Conservation (phyloP, 257 asterid genomes). For the Galeopsis tetrahit region DNA sequence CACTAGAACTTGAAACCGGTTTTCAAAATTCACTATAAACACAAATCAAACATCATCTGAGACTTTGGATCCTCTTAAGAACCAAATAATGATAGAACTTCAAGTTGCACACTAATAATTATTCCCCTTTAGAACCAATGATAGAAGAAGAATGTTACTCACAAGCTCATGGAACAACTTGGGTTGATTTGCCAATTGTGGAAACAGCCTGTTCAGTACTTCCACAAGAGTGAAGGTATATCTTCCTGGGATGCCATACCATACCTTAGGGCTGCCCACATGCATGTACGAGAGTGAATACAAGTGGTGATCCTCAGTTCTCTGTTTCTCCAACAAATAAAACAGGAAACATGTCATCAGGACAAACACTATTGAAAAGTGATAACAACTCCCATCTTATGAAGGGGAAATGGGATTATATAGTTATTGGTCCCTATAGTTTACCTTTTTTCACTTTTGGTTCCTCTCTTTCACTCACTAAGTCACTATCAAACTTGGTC, state of each 20-base stretch:
- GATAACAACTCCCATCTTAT: neutral
- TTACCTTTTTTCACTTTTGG: too few relatives aligned
- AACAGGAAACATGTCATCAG: conserved; percentile 36
- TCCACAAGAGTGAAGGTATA: conserved; percentile 63
- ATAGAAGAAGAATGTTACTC: conserved; percentile 40
- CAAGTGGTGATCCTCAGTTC: conserved; percentile 74
- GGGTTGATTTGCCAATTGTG: conserved; percentile 55
- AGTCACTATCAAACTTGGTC: too few relatives aligned
- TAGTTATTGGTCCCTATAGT: too few relatives aligned
- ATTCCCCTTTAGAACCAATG: conserved; percentile 4
- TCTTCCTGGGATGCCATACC: conserved; percentile 78
- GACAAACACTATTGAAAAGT: conserved; percentile 29
- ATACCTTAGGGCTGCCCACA: conserved; percentile 67
- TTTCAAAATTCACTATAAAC: too few relatives aligned
- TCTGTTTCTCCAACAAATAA: conserved; percentile 56
- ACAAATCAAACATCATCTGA: neutral
- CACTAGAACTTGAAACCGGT: too few relatives aligned
- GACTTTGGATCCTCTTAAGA: neutral
- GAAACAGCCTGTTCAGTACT: conserved; percentile 60
- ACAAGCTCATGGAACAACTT: conserved; percentile 65
- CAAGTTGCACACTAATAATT: neutral
- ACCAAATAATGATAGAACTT: conserved; percentile 11
- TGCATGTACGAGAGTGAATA: conserved; percentile 77
- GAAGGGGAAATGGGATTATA: too few relatives aligned
- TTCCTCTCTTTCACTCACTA: too few relatives aligned